Evolutionary conservation across 1,284 basidiomycete genomes (phyloP), one percentile per base, ranked within the genome.

Genomic region (Mrakiaceae sp.): DNA sequence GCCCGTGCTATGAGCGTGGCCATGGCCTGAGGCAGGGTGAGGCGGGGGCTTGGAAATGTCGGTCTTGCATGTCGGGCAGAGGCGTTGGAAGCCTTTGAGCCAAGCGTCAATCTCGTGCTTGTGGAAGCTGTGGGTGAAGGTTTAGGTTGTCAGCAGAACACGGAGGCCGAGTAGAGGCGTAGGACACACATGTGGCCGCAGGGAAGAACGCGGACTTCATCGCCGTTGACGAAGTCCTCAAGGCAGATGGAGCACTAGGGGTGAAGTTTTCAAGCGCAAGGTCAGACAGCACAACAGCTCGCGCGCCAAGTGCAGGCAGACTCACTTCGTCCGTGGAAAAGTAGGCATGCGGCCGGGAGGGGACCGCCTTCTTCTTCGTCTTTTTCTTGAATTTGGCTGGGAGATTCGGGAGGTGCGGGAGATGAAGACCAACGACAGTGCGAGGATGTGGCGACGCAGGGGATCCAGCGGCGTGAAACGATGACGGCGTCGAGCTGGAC

Each of bases 231-330:
- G 70, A 95, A 95, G 69, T 87, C 84, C 68, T 83, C 87, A 68
- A 96, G 80, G 74, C 92, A 96, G 68, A 96, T 94, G 10, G 90
- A 87, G 72, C 92, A 96, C 73, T 95, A 90, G 55, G 78, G 71
- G 27, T 27, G 27, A 27, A 27, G 27, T 27, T 27, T 27, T 71
- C 49, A 60, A 43, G 68, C 1, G 52, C 10, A 16, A 27, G 52
- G 52, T 9, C 14, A 53, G 52, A 46, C 14, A 6, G 39, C 11
- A 47, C 6, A n/a, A 4, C 9, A 52, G 42, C 48, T 46, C n/a
- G 16, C 7, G 59, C 44, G 27, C n/a, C 2, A 62, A 4, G 3
- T 39, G 2, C 8, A 44, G 3, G 2, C 8, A 44, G 3, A 46
- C 60, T 27, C 2, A 62, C 60, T 52, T 62, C 60, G 40, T 62